phyloP scores from a whole-genome alignment of 2,329 filamentous ascomycete species.

The Calonectria pseudoreteaudii region DNA sequence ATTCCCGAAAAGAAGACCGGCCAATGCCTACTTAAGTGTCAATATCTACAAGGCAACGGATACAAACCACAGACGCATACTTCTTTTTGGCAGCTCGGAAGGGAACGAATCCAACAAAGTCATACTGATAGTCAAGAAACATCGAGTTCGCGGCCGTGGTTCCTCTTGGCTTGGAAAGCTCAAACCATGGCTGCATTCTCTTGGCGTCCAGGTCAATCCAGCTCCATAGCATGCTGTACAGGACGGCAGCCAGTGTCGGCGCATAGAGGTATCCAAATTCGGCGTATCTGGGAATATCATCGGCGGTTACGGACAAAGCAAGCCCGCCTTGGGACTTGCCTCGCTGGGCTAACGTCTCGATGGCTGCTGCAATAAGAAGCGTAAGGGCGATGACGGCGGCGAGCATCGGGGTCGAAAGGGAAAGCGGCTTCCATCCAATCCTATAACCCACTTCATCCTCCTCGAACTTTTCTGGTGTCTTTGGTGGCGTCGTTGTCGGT shows the following conservation, averaged over 20 bases:
- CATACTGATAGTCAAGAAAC: conserved; percentile 64
- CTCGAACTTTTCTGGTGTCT: conserved; percentile 9
- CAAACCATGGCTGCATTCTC: conserved; percentile 70
- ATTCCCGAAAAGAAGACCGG: conserved; percentile 60
- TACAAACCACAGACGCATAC: conserved; percentile 42
- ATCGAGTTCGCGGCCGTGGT: conserved; percentile 59
- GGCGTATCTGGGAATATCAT: conserved; percentile 50
- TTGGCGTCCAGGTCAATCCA: conserved; percentile 72
- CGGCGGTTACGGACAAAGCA: conserved; percentile 33
- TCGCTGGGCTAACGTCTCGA: conserved; percentile 58
- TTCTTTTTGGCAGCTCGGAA: conserved; percentile 43
- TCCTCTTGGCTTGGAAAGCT: conserved; percentile 61
- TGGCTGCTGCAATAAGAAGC: conserved; percentile 52
- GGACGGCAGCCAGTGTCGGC: conserved; percentile 64
- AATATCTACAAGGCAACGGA: background rate
- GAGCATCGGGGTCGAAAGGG: conserved; percentile 49
- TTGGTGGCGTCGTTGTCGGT: background rate
- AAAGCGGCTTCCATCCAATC: conserved; percentile 39
- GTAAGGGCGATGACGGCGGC: conserved; percentile 50
- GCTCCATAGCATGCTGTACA: conserved; percentile 68
- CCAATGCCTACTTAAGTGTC: conserved; percentile 59
- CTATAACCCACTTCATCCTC: background rate
- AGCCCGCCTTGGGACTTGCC: conserved; percentile 57
- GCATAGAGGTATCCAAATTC: conserved; percentile 61
- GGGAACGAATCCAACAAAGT: conserved; percentile 50